Evolutionary conservation across 2,329 filamentous ascomycete genomes (phyloP), one percentile per base, ranked within the genome.

Genomic region (Metarhizium humberi): DNA sequence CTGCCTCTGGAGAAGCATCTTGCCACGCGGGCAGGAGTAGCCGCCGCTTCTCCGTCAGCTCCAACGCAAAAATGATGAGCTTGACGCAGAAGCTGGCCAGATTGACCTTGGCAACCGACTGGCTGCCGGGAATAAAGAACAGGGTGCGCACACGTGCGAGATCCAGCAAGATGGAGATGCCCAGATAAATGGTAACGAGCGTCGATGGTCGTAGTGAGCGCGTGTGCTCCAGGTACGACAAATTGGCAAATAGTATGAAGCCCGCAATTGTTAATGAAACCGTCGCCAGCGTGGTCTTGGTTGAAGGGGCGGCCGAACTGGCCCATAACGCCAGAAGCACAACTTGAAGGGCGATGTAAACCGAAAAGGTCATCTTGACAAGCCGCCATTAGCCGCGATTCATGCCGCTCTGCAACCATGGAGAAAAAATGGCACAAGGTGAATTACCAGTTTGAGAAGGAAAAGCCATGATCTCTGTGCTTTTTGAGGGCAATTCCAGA

Each of bases 211-310:
- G 60, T 8, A 69, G 57, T 6, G 66, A 63, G 3, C 64, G 62
- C 6, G 52, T 57, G 54, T 72, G 69, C 52, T 72, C 68, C 6
- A 58, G 51, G 51, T 65, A 70, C 0, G 68, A 71, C 10, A 69
- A 10, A 10, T 10, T 14, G 4, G 11, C n/a, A 34, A 51, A 40
- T 11, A n/a, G 49, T 13, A 51, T n/a, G 36, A 36, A 45, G 3
- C 55, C 50, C 5, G 58, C 55, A 20, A 60, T 55, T 3, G 60
- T 53, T 11, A 62, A 16, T 8, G 60, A 34, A n/a, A 20, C 11
- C 29, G 29, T 36, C 5, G 49, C 49, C 25, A 51, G 49, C 3
- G 49, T 51, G 8, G 30, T 16, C 29, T 10, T 6, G 2, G 59
- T 63, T 4, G 48, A 57, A 3, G 57, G 42, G 2, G 56, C 36